Percentiles rank a stretch among this genome's conserved stretches.
Conservation (phyloP, 768 basidiomycete genomes). For the Lentinula boryana region DNA sequence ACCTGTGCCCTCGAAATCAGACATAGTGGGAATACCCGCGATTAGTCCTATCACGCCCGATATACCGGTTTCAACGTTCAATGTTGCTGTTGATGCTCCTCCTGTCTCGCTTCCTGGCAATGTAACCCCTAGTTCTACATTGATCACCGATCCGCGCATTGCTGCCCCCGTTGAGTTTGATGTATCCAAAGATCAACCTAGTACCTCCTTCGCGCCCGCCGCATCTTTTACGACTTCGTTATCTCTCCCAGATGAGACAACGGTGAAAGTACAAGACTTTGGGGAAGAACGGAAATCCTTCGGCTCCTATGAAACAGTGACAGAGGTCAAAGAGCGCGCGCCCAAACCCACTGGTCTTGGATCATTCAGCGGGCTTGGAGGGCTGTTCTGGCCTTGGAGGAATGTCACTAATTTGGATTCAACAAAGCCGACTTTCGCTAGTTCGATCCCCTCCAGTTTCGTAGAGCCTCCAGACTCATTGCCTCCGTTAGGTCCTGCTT, state of each 20-base stretch:
- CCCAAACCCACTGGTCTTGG: slow-evolving; percentile 1
- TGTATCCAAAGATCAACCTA: neutral
- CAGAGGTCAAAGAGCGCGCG: neutral
- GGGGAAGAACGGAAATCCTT: neutral
- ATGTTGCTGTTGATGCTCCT: neutral
- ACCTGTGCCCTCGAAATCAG: neutral
- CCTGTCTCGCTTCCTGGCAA: no score
- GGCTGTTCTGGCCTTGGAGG: slow-evolving; percentile 1
- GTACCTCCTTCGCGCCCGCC: no score
- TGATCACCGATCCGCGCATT: no score
- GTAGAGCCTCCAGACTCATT: neutral
- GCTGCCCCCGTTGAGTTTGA: neutral
- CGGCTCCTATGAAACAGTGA: neutral
- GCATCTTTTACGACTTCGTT: neutral
- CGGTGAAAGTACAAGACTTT: no score
- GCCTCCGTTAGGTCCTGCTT: neutral
- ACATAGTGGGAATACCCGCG: neutral
- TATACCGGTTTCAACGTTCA: neutral
- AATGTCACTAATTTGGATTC: neutral
- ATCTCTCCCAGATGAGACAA: no score
- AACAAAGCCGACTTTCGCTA: neutral
- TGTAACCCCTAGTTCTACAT: neutral
- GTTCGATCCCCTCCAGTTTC: neutral
- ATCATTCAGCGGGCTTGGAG: neutral
- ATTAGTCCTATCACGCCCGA: neutral